These are phyloP conservation scores for Didymella pomorum DNA, from an alignment of 2,329 filamentous ascomycete genomes.

Conservation along the genomic window DNA sequence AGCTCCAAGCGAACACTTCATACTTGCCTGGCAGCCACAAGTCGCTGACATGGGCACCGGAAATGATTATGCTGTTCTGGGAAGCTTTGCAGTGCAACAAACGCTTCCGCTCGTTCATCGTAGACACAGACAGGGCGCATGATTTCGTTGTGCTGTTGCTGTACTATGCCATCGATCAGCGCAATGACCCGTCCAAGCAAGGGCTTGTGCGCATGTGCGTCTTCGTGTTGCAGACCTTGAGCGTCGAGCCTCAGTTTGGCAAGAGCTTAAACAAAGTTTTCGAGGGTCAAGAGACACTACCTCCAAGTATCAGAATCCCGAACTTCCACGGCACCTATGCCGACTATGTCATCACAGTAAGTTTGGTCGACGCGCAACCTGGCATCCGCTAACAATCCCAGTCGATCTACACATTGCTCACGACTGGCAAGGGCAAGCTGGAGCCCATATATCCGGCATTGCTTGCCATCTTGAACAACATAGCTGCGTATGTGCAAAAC, in stretches of 20 bases:
- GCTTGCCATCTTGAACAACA: conserved; percentile 91
- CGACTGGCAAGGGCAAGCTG: conserved; percentile 86
- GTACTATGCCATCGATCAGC: conserved; percentile 92
- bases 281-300: conserved; percentile 86
- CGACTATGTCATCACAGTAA: conserved; percentile 89
- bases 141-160: conserved; percentile 91
- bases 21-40: conserved; percentile 87
- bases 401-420: conserved; percentile 92
- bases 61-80: conserved; percentile 98
- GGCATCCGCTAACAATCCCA: conserved; percentile 51
- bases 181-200: conserved; percentile 84
- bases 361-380: conserved; percentile 32
- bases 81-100: conserved; percentile 98
- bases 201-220: conserved; percentile 95
- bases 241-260: conserved; percentile 90
- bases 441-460: conserved; percentile 92
- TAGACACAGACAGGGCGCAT: conserved; percentile 91
- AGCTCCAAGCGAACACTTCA: conserved; percentile 84
- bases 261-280: conserved; percentile 89
- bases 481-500: conserved; percentile 82
- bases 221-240: conserved; percentile 94
- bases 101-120: conserved; percentile 93
- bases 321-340: conserved; percentile 91
- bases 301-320: conserved; percentile 78
- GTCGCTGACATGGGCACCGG: conserved; percentile 84